Evolutionary conservation across 768 basidiomycete species (phyloP).

Genomic region (Chalciporus piperatus): DNA sequence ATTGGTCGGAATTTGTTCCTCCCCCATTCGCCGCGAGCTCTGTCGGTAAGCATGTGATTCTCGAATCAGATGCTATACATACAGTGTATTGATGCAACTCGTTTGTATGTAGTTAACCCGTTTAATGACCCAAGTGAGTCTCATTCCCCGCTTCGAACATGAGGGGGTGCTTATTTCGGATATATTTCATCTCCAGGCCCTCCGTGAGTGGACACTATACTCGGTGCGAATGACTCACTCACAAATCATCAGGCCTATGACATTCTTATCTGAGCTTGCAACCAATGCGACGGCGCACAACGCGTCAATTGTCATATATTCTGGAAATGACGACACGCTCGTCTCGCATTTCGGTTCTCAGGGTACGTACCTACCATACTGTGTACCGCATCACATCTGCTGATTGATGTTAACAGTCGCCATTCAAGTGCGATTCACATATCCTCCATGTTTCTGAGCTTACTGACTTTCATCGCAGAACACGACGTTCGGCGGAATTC

Average conservation of each 20-base stretch:
- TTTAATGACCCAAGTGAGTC: conserved; percentile 33
- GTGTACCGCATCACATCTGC: not conserved
- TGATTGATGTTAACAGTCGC: conserved; percentile 37
- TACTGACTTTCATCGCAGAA: conserved; percentile 42
- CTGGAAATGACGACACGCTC: conserved; percentile 67
- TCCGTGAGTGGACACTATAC: conserved; percentile 26
- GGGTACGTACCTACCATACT: conserved; percentile 35
- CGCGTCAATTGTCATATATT: conserved; percentile 53
- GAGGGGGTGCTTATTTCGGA: not conserved
- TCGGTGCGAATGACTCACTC: not conserved
- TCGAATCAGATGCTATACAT: not conserved
- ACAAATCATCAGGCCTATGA: conserved; percentile 47
- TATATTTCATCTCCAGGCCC: conserved; percentile 21
- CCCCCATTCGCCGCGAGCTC: conserved; percentile 19
- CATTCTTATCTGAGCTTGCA: conserved; percentile 62
- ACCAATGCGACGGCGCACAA: conserved; percentile 52
- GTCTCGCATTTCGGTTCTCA: conserved; percentile 62
- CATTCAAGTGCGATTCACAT: conserved; percentile 43
- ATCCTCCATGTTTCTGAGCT: not conserved
- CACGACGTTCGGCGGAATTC: conserved; percentile 76
- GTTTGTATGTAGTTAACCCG: conserved; percentile 8
- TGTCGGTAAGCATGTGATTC: conserved; percentile 12
- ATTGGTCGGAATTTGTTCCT: conserved; percentile 35
- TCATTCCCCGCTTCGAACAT: not conserved
- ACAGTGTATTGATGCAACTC: not conserved